These are phyloP conservation scores for Claviceps humidiphila DNA, from an alignment of 2,329 filamentous ascomycete species.

Conservation along the genomic window DNA sequence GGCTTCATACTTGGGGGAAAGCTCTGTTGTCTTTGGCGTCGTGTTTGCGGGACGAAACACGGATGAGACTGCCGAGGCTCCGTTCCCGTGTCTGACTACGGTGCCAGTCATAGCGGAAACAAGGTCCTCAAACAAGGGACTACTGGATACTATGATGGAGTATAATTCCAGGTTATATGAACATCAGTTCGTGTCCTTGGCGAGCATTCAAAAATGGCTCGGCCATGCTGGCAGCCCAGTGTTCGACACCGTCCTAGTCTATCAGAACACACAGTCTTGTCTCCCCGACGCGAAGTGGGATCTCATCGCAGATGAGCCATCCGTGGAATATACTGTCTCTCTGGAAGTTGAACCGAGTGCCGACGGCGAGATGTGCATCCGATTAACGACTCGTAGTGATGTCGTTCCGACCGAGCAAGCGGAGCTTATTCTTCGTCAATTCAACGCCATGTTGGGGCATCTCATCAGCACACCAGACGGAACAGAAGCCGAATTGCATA, in stretches of 20 bases:
- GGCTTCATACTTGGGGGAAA: constrained; percentile 63
- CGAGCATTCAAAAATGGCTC: constrained; percentile 59
- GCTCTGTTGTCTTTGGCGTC: constrained; percentile 61
- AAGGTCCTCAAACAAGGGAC: constrained; percentile 34
- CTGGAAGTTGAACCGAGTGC: constrained; percentile 56
- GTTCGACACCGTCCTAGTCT: constrained; percentile 78
- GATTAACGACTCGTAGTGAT: constrained; percentile 51
- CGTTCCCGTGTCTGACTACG: constrained; percentile 73
- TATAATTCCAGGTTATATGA: constrained; percentile 52
- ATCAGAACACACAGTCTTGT: constrained; percentile 46
- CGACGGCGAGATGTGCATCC: constrained; percentile 39
- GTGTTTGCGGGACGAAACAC: constrained; percentile 64
- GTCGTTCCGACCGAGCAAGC: constrained; percentile 59
- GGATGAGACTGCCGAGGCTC: constrained; percentile 42
- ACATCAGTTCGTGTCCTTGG: constrained; percentile 59
- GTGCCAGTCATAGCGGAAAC: constrained; percentile 57
- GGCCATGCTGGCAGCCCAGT: constrained; percentile 50
- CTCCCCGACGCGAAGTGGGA: constrained; percentile 36
- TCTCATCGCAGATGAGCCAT: constrained; percentile 50
- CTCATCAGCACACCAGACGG: constrained; percentile 37
- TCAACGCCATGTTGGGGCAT: constrained; percentile 52
- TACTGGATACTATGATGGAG: constrained; percentile 51
- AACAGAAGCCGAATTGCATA: constrained; percentile 24
- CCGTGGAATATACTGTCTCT: constrained; percentile 67
- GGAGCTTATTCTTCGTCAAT: constrained; percentile 51